Base-by-base conservation (phyloP, 202 grass and related monocot species). In the Zoysia matrella region DNA sequence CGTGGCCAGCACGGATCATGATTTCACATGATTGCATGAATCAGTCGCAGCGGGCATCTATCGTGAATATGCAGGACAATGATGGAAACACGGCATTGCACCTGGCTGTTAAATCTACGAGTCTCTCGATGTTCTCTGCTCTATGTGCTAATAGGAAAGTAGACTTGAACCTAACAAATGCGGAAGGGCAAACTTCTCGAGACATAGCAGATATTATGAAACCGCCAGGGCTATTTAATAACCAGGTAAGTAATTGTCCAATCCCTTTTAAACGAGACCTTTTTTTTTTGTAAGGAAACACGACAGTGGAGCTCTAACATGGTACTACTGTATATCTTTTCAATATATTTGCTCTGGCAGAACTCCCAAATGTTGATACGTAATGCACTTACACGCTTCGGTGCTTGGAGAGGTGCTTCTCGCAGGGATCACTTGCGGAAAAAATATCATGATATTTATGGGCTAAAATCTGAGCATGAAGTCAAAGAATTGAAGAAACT, bases 41-140 rank as follows among this genome's bases (percentile, higher is more conserved):
- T 36, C 30, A 36, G 30, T 36, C 30, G 30, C 30, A 36, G 30
- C 30, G 30, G 30, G 30, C 30, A 36, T 36, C 30, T 36, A 81
- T 81, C 49, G 3, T 71, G 8, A 81, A 72, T 41, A 81, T 71
- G 67, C 55, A 61, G 4, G 76, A 89, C 67, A 51, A 71, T 1
- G 14, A 85, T 7, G 87, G 87, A 11, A 89, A 85, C n/a, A 89
- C 82, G 1, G 76, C 76, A 16, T 2, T 85, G 11, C 87, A 89
- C 15, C 42, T 84, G 2, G 87, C 70, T 2, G 64, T 75, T 0
- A 1, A 66, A 12, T 7, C 1, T 1, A 62, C 3, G 44, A 15
- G 69, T 18, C 70, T 71, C 70, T 47, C 58, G 7, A 52, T 52
- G 50, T 52, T 52, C 50, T 52, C 13, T 45, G 0, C 5, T 69